These are phyloP conservation scores for Dothidotthia symphoricarpi DNA, from an alignment of 2,329 filamentous ascomycete species.

Conservation along the genomic window DNA sequence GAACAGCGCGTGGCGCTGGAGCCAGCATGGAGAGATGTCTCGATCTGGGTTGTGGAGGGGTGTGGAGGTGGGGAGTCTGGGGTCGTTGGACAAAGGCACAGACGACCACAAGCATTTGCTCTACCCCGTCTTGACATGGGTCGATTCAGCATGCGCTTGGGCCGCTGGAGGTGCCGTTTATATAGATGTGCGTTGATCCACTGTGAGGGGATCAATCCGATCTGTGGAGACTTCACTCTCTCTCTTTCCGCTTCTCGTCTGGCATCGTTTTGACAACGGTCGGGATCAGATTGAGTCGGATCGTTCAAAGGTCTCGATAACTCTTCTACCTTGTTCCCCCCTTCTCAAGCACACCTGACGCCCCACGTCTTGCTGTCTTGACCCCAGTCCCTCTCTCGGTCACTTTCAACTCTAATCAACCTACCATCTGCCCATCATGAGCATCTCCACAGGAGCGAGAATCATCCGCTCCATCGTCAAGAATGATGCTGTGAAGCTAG, in stretches of 20 bases:
- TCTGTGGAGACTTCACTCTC: constrained; percentile 19
- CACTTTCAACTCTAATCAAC: constrained; percentile 1
- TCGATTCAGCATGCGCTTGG: constrained; percentile 19
- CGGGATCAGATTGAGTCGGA: constrained; percentile 5
- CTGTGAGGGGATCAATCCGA: constrained; percentile 12
- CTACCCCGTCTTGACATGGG: constrained; percentile 24
- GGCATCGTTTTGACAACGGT: constrained; percentile 10
- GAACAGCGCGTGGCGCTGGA: constrained; percentile 3
- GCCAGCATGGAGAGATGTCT: constrained; percentile 3
- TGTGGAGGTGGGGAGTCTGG: constrained; percentile 15
- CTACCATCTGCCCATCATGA: too few relatives aligned
- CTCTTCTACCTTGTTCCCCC: neutral
- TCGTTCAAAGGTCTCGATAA: constrained; percentile 1
- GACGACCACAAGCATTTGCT: constrained; percentile 15
- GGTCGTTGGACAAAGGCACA: constrained; percentile 5
- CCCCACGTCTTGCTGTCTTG: too few relatives aligned
- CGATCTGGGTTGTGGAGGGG: constrained; percentile 12
- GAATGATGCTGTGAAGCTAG: constrained; percentile 69
- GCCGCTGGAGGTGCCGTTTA: constrained; percentile 21
- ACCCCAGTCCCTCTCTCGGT: neutral
- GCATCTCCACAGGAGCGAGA: constrained; percentile 25
- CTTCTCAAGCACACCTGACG: too few relatives aligned
- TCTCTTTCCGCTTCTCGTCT: constrained; percentile 13
- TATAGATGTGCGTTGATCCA: constrained; percentile 21
- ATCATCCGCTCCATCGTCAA: constrained; percentile 59